Percentiles rank a stretch among this genome's conserved stretches.
Conservation (phyloP, 148 eudicot species). For the Amaranthus hypochondriacus region DNA sequence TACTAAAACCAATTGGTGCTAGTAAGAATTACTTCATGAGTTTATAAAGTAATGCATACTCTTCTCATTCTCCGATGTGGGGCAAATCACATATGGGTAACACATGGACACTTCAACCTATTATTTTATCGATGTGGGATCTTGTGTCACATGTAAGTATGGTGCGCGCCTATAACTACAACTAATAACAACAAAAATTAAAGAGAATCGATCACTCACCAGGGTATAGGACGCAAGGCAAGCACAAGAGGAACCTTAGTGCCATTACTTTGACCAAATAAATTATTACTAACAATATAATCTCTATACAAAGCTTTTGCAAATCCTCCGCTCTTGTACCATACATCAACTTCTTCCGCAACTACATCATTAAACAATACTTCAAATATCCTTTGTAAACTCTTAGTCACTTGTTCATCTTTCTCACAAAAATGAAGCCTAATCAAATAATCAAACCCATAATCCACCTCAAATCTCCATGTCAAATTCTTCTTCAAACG, state of each 20-base stretch:
- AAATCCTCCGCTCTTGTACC: not conserved
- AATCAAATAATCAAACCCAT: slow-evolving; percentile 41
- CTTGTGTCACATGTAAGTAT: too few species aligned
- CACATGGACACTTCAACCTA: too few species aligned
- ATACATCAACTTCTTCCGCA: slow-evolving; percentile 24
- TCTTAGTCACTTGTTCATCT: not conserved
- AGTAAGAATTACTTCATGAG: too few species aligned
- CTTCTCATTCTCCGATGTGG: too few species aligned
- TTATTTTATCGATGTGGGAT: too few species aligned
- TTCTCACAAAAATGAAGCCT: slow-evolving; percentile 43
- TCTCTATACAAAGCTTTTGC: slow-evolving; percentile 22
- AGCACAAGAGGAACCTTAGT: slow-evolving; percentile 23
- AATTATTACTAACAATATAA: slow-evolving; percentile 24
- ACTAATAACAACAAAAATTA: not conserved
- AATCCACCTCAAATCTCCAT: slow-evolving; percentile 38
- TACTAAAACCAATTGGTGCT: too few species aligned
- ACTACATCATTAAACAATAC: slow-evolving; percentile 25
- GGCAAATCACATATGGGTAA: too few species aligned
- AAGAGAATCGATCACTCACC: not conserved
- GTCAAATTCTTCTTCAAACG: slow-evolving; percentile 14
- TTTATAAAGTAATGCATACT: too few species aligned
- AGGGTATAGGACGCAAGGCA: not conserved
- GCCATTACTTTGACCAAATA: slow-evolving; percentile 7
- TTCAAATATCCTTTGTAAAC: slow-evolving; percentile 2
- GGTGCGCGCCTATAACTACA: too few species aligned